Percentiles rank a stretch among this genome's conserved stretches.
These are phyloP conservation scores for Penicillium fimorum DNA, from an alignment of 495 filamentous ascomycete genomes.

Conservation along the genomic window DNA sequence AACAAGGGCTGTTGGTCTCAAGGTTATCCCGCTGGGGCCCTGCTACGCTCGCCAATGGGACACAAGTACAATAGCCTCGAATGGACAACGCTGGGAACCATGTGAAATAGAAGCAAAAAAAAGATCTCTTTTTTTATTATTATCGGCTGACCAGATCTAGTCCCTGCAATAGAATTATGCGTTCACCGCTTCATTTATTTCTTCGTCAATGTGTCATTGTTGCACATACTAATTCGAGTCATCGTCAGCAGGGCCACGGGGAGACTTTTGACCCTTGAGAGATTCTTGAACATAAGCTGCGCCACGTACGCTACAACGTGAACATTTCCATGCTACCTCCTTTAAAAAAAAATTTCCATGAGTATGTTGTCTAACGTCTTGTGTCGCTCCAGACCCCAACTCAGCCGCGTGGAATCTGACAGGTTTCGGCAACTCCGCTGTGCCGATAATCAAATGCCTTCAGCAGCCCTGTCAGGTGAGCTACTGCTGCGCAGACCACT, in stretches of 20 bases:
- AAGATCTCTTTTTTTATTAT: neutral
- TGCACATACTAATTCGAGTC: constrained; percentile 27
- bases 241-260: constrained; percentile 31
- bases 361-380: constrained; percentile 29
- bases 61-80: constrained; percentile 3
- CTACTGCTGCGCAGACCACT: constrained; percentile 56
- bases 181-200: constrained; percentile 20
- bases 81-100: constrained; percentile 11
- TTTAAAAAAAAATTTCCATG: constrained; percentile 18
- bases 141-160: constrained; percentile 25
- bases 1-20: constrained; percentile 16
- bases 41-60: constrained; percentile 16
- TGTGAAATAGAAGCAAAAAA: constrained; percentile 22
- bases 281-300: constrained; percentile 6
- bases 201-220: constrained; percentile 29
- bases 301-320: constrained; percentile 18
- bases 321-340: constrained; percentile 27
- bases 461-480: constrained; percentile 58
- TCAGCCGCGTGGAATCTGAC: constrained; percentile 35
- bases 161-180: constrained; percentile 1
- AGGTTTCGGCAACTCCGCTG: constrained; percentile 42
- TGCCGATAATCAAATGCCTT: constrained; percentile 58
- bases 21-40: constrained; percentile 11
- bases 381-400: constrained; percentile 11
- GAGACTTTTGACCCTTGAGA: constrained; percentile 8